These are phyloP conservation scores for Dionaea muscipula DNA, from an alignment of 179 eudicot genomes.

Conservation along the genomic window DNA sequence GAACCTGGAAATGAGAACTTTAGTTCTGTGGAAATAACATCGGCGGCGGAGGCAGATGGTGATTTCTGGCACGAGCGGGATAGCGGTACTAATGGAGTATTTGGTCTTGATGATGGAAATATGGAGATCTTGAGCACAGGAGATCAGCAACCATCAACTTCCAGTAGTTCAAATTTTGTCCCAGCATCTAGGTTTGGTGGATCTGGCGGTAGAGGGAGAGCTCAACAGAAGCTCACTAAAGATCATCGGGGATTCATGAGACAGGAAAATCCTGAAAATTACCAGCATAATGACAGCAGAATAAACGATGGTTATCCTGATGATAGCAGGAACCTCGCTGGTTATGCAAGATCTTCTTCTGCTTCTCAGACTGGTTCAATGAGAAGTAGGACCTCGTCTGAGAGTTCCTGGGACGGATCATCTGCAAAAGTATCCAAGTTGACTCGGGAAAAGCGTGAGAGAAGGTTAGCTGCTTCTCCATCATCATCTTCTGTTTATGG, in stretches of 20 bases:
- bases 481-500: conserved; percentile 25
- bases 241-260: conserved; percentile 29
- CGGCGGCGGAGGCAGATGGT: conserved; percentile 28
- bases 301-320: conserved; percentile 31
- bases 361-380: conserved; percentile 41
- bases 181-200: conserved; percentile 29
- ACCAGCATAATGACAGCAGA: conserved; percentile 24
- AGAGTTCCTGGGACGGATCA: conserved; percentile 84
- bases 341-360: conserved; percentile 43
- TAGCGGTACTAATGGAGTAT: conserved; percentile 24
- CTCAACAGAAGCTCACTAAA: conserved; percentile 30
- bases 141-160: conserved; percentile 30
- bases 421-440: conserved; percentile 40
- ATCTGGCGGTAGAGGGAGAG: conserved; percentile 24
- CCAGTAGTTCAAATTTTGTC: conserved; percentile 23
- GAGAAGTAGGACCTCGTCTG: conserved; percentile 64
- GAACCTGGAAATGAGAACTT: conserved; percentile 28
- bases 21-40: conserved; percentile 23
- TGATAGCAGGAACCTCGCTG: conserved; percentile 30
- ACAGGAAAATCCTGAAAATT: conserved; percentile 24
- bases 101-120: conserved; percentile 32
- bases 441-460: conserved; percentile 50
- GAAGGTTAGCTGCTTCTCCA: conserved; percentile 24
- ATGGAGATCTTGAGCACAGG: conserved; percentile 21
- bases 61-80: conserved; percentile 48